Evolutionary conservation across 306 rosid genomes (phyloP).

Genomic region (Gastrolobium villosum): DNA sequence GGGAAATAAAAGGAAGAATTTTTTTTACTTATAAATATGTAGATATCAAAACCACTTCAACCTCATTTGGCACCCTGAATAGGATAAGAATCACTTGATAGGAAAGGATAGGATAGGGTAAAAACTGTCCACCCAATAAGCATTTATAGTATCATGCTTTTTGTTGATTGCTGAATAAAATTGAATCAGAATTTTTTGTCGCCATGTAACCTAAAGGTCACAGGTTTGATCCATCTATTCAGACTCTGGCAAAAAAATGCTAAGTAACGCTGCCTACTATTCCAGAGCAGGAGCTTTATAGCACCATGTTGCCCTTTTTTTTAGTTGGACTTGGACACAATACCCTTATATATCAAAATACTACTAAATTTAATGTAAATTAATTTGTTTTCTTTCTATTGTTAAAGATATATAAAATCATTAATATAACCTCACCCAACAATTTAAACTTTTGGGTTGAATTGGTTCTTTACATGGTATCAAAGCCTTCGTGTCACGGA

Average conservation of each 20-base stretch:
- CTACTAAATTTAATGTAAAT: not conserved
- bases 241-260: too few species aligned
- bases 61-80: not conserved
- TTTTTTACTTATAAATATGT: not conserved
- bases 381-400: not conserved
- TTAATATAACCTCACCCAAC: too few species aligned
- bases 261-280: too few species aligned
- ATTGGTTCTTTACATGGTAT: too few species aligned
- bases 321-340: not conserved
- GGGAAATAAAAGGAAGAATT: not conserved
- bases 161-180: not conserved
- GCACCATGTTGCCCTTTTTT: too few species aligned
- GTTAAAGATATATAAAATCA: too few species aligned
- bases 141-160: not conserved
- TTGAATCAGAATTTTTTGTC: not conserved
- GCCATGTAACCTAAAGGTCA: too few species aligned
- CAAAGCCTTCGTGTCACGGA: too few species aligned
- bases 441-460: too few species aligned
- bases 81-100: not conserved
- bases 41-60: slow-evolving; percentile 28
- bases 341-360: not conserved
- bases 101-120: not conserved
- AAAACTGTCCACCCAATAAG: not conserved
- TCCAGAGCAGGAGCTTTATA: too few species aligned
- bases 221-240: too few species aligned